These are phyloP conservation scores for Daldinia caldariorum DNA, from an alignment of 495 filamentous ascomycete genomes.

Conservation along the genomic window DNA sequence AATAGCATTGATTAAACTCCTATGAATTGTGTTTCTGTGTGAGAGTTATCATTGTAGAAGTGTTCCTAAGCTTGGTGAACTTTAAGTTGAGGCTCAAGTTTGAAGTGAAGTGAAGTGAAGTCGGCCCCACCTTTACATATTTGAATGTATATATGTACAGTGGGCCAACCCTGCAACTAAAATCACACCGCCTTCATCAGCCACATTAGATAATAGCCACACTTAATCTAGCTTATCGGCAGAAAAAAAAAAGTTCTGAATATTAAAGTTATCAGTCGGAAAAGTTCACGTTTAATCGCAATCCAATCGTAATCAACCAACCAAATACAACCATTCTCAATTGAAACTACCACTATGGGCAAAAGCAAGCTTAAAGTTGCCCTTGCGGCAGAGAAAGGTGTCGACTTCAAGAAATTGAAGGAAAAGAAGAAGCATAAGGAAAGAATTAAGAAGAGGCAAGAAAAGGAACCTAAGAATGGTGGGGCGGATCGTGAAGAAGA, in stretches of 20 bases:
- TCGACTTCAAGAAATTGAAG: constrained; percentile 73
- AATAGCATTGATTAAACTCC: not conserved
- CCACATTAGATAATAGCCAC: constrained; percentile 23
- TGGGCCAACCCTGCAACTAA: not conserved
- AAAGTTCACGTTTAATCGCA: constrained; percentile 25
- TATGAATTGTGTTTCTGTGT: no score
- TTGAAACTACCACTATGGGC: constrained; percentile 45
- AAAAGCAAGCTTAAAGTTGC: constrained; percentile 73
- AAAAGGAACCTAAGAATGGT: constrained; percentile 48
- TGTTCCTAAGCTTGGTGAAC: no score
- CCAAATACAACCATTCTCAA: constrained; percentile 22
- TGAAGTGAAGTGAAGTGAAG: not conserved
- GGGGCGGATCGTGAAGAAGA: constrained; percentile 53
- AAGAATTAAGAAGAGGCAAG: constrained; percentile 63
- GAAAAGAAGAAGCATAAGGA: constrained; percentile 63
- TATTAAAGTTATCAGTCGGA: constrained; percentile 26
- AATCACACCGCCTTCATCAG: constrained; percentile 32
- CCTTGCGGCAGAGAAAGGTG: constrained; percentile 72
- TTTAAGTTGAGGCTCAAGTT: constrained; percentile 1
- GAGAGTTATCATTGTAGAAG: no score
- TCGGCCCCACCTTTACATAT: not conserved
- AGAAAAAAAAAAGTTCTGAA: constrained; percentile 45
- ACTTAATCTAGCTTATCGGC: constrained; percentile 24
- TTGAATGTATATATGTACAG: not conserved
- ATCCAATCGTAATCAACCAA: constrained; percentile 6